phyloP scores from a whole-genome alignment of 2,329 filamentous ascomycete species.

The Cladosporium sp. region DNA sequence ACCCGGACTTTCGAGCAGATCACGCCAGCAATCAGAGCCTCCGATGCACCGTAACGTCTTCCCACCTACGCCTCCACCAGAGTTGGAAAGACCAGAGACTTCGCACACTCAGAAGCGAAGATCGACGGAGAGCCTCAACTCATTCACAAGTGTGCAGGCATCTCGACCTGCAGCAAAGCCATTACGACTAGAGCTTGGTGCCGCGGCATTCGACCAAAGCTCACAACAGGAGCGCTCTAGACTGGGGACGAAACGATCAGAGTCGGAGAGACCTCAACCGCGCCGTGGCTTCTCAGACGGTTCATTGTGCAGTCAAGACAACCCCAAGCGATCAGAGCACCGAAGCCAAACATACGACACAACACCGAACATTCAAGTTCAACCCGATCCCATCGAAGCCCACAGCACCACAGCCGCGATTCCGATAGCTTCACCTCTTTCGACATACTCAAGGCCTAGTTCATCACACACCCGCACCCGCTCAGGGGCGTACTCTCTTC shows the following conservation, averaged over 20 bases:
- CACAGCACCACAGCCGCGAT: constrained; percentile 22
- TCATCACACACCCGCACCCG: constrained; percentile 25
- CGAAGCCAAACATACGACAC: constrained; percentile 53
- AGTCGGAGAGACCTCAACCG: constrained; percentile 35
- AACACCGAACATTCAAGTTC: constrained; percentile 61
- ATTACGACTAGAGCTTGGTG: constrained; percentile 45
- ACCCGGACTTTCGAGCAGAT: constrained; percentile 70
- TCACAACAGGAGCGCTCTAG: constrained; percentile 39
- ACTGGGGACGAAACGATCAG: constrained; percentile 34
- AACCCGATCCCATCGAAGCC: constrained; percentile 35
- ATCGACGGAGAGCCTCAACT: constrained; percentile 44
- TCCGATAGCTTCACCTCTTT: constrained; percentile 7
- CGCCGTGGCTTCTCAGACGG: constrained; percentile 14
- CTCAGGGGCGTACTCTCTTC: constrained; percentile 27
- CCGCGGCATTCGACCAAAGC: constrained; percentile 44
- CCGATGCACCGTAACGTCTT: constrained; percentile 76
- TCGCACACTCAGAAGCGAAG: constrained; percentile 24
- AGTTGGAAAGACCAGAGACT: constrained; percentile 56
- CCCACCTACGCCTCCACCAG: constrained; percentile 96
- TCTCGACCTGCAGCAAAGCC: constrained; percentile 45
- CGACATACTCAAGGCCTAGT: constrained; percentile 15
- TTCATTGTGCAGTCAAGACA: constrained; percentile 20
- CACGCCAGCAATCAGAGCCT: constrained; percentile 78
- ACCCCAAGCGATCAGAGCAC: constrained; percentile 43
- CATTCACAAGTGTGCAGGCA: constrained; percentile 30